These are phyloP conservation scores for Elsinoe arachidis DNA, from an alignment of 2,329 filamentous ascomycete genomes.

Conservation along the genomic window DNA sequence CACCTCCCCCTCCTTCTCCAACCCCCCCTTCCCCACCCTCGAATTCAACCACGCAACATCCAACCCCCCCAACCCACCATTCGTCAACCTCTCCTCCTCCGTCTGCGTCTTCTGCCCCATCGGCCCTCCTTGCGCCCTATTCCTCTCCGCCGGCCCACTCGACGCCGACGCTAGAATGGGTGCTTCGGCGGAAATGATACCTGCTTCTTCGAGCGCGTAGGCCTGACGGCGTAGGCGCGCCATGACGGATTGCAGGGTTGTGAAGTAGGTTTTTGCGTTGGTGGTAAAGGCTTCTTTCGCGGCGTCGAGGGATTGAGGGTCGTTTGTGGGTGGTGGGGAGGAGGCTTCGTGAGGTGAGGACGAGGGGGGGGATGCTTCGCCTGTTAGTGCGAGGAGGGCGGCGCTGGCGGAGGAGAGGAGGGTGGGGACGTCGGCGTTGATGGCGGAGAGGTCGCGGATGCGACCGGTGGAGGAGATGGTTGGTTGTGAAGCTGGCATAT, in stretches of 20 bases:
- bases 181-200: constrained; percentile 52
- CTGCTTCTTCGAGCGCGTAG: constrained; percentile 71
- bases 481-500: constrained; percentile 18
- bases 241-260: constrained; percentile 63
- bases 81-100: constrained; percentile 28
- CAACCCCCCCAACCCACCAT: constrained; percentile 46
- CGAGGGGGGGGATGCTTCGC: constrained; percentile 20
- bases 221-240: constrained; percentile 68
- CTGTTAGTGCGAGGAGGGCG: constrained; percentile 56
- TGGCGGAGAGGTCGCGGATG: constrained; percentile 69
- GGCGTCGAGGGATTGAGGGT: constrained; percentile 42
- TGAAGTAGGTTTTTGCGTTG: constrained; percentile 54
- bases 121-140: constrained; percentile 8
- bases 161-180: constrained; percentile 26
- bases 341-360: constrained; percentile 14
- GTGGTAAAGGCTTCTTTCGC: constrained; percentile 52
- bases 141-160: constrained; percentile 21
- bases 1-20: constrained; percentile 75
- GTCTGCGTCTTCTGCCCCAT: constrained; percentile 12
- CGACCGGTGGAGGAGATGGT: constrained; percentile 62
- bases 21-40: constrained; percentile 69
- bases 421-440: constrained; percentile 54
- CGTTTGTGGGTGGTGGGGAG: constrained; percentile 29
- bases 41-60: constrained; percentile 89
- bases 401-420: constrained; percentile 52